Evolutionary conservation across 2,329 filamentous ascomycete genomes (phyloP).

Genomic region (Diaporthe sp.): DNA sequence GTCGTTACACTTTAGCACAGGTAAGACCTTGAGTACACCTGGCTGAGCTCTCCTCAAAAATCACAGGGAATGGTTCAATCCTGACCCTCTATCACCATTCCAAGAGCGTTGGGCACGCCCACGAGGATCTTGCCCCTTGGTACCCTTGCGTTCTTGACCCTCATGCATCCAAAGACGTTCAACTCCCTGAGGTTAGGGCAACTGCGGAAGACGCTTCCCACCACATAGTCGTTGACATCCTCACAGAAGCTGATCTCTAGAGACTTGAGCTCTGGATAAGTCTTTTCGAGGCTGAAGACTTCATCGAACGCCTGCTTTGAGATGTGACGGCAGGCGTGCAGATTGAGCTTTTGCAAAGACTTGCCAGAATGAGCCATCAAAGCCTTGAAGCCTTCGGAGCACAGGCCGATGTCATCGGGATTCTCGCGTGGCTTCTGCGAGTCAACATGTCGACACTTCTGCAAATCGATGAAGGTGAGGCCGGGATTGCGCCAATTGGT

Average conservation of each 20-base stretch:
- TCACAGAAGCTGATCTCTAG: conserved; percentile 85
- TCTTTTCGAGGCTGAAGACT: conserved; percentile 72
- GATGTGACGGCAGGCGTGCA: conserved; percentile 90
- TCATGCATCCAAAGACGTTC: conserved; percentile 76
- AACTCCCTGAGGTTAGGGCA: conserved; percentile 72
- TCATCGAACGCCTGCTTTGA: conserved; percentile 77
- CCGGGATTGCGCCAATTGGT: conserved; percentile 80
- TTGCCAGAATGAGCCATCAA: conserved; percentile 86
- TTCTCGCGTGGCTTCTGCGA: conserved; percentile 76
- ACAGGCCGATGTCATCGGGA: conserved; percentile 77
- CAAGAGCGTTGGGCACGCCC: conserved; percentile 69
- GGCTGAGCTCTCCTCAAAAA: neutral
- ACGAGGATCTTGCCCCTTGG: conserved; percentile 68
- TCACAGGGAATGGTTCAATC: conserved; percentile 36
- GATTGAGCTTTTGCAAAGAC: conserved; percentile 75
- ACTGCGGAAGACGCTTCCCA: conserved; percentile 72
- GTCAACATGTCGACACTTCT: conserved; percentile 83
- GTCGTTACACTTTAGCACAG: neutral
- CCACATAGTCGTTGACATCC: conserved; percentile 73
- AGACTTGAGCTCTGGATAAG: conserved; percentile 76
- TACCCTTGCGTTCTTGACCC: conserved; percentile 65
- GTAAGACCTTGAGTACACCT: neutral
- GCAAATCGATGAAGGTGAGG: conserved; percentile 79
- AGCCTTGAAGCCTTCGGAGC: conserved; percentile 80
- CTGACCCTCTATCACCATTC: conserved; percentile 70